Conservation (phyloP, 2,329 filamentous ascomycete genomes). For the Beauveria rudraprayagi region DNA sequence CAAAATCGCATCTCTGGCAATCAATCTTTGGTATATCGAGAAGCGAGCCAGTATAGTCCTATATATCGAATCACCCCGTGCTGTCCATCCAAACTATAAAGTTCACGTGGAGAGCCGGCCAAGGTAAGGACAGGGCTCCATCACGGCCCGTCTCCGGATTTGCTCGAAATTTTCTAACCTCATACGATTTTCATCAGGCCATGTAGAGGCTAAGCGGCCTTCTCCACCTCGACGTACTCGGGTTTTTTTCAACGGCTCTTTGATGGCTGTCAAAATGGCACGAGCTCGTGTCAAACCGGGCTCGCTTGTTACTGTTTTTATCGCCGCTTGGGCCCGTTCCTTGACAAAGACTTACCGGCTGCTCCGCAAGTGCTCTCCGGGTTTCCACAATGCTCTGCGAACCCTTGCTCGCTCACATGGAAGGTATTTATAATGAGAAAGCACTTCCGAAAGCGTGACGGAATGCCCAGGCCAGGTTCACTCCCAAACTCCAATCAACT, state of each 20-base stretch:
- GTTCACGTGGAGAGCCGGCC: background rate
- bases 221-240: background rate
- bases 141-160: background rate
- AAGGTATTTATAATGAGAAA: background rate
- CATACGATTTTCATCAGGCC: slow-evolving; percentile 8
- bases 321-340: background rate
- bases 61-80: background rate
- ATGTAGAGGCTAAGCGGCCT: background rate
- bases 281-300: slow-evolving; percentile 6
- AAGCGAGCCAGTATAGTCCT: background rate
- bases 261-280: background rate
- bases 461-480: background rate
- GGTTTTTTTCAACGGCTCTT: background rate
- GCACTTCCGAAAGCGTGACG: background rate
- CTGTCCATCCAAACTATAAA: background rate
- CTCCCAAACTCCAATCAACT: background rate
- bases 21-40: background rate
- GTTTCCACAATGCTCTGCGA: background rate
- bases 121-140: background rate
- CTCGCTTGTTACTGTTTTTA: background rate
- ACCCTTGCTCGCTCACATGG: background rate
- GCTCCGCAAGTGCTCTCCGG: background rate
- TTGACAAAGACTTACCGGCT: background rate
- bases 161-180: background rate
- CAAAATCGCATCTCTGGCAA: background rate